Base-by-base conservation (phyloP, 441 rosid genomes). In the Isatis lusitanica region DNA sequence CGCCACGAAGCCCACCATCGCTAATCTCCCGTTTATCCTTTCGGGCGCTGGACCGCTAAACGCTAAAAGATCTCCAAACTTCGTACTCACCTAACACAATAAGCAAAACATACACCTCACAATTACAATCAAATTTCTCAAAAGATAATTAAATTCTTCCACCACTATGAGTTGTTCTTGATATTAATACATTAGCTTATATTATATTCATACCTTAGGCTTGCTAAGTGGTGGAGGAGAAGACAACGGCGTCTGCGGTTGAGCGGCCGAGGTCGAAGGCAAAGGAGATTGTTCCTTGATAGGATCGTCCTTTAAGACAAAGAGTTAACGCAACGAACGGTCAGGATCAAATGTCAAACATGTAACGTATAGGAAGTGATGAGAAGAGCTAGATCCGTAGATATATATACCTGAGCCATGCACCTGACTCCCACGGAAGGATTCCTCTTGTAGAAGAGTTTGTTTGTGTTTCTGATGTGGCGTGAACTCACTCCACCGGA, bases 21-120 rank as follows among this genome's bases (percentile, higher is more conserved):
- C 97, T 12, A 92, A 51, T 42, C 94, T 80, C 0, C 97, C 96
- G 63, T 92, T 92, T 30, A 92, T 90, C 78, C 96, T 92, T 81
- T 92, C 97, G 0, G 94, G 96, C 3, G 90, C 96, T 3, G 97
- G 96, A 33, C 94, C 97, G 31, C 90, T 76, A 61, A 90, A 92
- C 1, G 97, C 96, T n/a, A 92, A 64, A 13, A 90, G 53, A 35
- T 92, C 96, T 0, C 86, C 56, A 74, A 87, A 85, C 35, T 79
- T 86, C 0, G 91, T 85, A 79, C 90, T 88, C 44, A 79, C 78
- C 88, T 85, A 70, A 65, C 48, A 55, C 43, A 64, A 6, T 17
- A 3, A 2, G 17, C 55, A 65, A 28, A 62, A 13, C 35, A 60
- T 60, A 2, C 9, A 35, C 5, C n/a, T 11, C 43, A 5, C 46